Conservation (phyloP, 2,329 filamentous ascomycete species). For the Phaeosphaeria sp. region DNA sequence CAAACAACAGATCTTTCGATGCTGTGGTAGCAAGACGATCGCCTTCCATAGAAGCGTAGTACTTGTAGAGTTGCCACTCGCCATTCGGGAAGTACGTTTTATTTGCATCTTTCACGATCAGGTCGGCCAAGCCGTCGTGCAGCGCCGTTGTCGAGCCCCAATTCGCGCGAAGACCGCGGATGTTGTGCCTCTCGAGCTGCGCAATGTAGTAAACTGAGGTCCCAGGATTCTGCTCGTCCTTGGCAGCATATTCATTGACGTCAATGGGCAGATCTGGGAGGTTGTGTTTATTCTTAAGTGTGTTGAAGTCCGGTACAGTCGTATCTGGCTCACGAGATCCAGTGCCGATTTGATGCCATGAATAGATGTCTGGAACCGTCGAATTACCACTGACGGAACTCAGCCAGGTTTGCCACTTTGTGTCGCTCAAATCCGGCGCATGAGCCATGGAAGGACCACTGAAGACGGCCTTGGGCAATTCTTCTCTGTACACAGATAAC, state of each 20-base stretch:
- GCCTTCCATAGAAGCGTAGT: conserved; percentile 57
- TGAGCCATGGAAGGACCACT: conserved; percentile 50
- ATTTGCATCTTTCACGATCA: conserved; percentile 45
- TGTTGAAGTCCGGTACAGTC: conserved; percentile 36
- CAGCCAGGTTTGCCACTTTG: conserved; percentile 51
- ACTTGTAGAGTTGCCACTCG: conserved; percentile 58
- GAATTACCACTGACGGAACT: conserved; percentile 45
- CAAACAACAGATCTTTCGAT: conserved; percentile 46
- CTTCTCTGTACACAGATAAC: not conserved
- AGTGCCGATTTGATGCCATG: conserved; percentile 53
- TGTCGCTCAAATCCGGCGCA: conserved; percentile 31
- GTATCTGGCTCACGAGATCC: conserved; percentile 21
- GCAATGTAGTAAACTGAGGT: conserved; percentile 56
- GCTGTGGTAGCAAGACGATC: conserved; percentile 46
- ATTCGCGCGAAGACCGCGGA: conserved; percentile 54
- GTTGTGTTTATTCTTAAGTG: conserved; percentile 33
- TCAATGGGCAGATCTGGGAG: conserved; percentile 50
- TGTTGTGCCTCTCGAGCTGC: conserved; percentile 55
- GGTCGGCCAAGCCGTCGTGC: conserved; percentile 54
- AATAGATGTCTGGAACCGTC: conserved; percentile 53
- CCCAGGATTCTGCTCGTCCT: conserved; percentile 51
- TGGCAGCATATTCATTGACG: conserved; percentile 58
- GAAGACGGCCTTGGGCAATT: conserved; percentile 26
- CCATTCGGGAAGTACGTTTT: conserved; percentile 49
- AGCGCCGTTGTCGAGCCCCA: conserved; percentile 52